Conservation (phyloP, 306 rosid species). For the Cajanus cajan region DNA sequence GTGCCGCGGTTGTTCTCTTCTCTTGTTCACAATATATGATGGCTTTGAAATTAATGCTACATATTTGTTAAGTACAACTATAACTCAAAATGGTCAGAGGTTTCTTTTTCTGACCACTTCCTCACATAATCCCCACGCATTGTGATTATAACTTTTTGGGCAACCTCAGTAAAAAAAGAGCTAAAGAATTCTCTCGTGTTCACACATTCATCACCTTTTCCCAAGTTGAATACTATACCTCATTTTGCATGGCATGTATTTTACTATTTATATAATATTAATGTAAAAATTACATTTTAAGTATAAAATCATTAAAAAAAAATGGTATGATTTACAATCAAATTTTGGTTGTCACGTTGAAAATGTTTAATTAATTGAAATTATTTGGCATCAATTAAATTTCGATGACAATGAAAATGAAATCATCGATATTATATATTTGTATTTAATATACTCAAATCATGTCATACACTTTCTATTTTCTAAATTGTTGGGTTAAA, state of each 20-base stretch:
- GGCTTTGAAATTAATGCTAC: background rate
- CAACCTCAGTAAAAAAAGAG: background rate
- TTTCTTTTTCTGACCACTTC: constrained; percentile 29
- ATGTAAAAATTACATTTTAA: background rate
- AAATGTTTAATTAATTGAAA: background rate
- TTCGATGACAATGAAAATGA: background rate
- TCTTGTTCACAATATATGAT: background rate
- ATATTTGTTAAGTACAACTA: too few species aligned
- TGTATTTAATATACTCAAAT: background rate
- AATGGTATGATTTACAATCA: background rate
- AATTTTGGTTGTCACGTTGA: background rate
- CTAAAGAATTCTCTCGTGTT: background rate
- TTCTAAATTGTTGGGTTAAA: background rate
- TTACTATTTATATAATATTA: background rate
- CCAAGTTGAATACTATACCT: background rate
- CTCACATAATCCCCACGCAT: background rate
- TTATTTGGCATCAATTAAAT: background rate
- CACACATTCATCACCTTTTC: constrained; percentile 24
- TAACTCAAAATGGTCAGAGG: constrained; percentile 22
- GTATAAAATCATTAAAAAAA: background rate
- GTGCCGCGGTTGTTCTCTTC: background rate
- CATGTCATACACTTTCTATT: background rate
- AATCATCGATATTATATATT: background rate
- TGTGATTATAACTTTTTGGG: background rate
- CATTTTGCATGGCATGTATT: background rate